phyloP scores from a whole-genome alignment of 495 filamentous ascomycete genomes.

The Cladorrhinum samala region DNA sequence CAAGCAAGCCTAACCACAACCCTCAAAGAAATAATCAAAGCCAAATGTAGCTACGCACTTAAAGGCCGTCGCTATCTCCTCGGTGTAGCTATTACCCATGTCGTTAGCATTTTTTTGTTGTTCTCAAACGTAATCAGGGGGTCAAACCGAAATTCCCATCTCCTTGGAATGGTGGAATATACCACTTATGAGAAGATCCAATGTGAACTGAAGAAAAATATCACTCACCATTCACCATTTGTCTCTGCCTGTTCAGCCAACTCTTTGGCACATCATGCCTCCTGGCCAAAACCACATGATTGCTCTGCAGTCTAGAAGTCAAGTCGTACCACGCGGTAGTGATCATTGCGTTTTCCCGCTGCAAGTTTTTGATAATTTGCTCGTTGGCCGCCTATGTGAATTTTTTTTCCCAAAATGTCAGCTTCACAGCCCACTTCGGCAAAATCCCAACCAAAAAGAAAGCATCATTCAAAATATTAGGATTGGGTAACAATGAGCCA shows the following conservation, averaged over 20 bases:
- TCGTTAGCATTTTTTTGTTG: not conserved
- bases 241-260: conserved; percentile 87
- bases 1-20: no score
- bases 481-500: conserved; percentile 4
- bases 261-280: conserved; percentile 73
- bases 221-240: conserved; percentile 53
- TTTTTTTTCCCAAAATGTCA: no score
- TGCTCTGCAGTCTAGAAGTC: conserved; percentile 75
- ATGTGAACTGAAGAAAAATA: no score
- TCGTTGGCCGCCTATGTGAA: conserved; percentile 47
- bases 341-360: conserved; percentile 80
- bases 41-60: not conserved
- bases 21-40: conserved; percentile 2
- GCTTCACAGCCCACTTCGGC: no score
- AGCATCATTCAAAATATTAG: not conserved
- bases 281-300: conserved; percentile 70
- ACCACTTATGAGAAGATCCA: no score
- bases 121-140: no score
- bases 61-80: conserved; percentile 38
- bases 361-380: conserved; percentile 59
- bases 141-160: not conserved
- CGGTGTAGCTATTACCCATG: conserved; percentile 36
- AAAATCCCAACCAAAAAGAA: not conserved
- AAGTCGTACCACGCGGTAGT: conserved; percentile 90
- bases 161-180: no score